Evolutionary conservation across 1,284 basidiomycete species (phyloP), one percentile per base, ranked within the genome.

Genomic region (Polyporus tsugae): DNA sequence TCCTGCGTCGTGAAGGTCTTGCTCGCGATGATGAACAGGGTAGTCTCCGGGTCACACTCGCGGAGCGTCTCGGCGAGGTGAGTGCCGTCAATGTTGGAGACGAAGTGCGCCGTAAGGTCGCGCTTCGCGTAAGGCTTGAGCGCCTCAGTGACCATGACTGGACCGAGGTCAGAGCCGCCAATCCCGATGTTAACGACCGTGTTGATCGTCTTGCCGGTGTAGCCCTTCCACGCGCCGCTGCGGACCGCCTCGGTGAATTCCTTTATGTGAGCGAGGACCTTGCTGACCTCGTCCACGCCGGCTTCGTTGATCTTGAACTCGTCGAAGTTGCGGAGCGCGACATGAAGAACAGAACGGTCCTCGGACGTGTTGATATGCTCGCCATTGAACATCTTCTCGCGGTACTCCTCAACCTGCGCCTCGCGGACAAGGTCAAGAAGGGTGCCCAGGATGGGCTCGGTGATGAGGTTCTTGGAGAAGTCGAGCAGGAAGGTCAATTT

Each of bases 1-100:
- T 99, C 98, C 83, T 99, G 97, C 13, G 97, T 99, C 55, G 97
- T 99, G 82, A 99, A 99, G 0, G 98, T 99, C 89, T 99, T 99
- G 81, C 91, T 93, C 41, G 97, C 97, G 75, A 99, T 92, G 82
- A 99, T 98, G 87, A 99, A 99, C 70, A 99, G 85, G 4, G 97
- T 99, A 19, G 92, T 93, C 82, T 99, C 97, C 1, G 96, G 94
- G 81, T 99, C 87, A 81, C 94, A 95, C 62, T 86, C 77, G 68
- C 89, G 88, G 39, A 98, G 82, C 2, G 91, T 94, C 85, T 99
- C 97, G 35, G 95, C 95, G 71, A 99, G 87, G 80, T 99, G 98
- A 3, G 97, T 98, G 29, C 97, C 98, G 79, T 99, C 97, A 82
- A 99, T 97, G 87, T 99, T 99, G 77, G 95, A 96, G 41, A 98